phyloP scores from a whole-genome alignment of 805 yeast genomes.

The Zygoascus bituminiphila region DNA sequence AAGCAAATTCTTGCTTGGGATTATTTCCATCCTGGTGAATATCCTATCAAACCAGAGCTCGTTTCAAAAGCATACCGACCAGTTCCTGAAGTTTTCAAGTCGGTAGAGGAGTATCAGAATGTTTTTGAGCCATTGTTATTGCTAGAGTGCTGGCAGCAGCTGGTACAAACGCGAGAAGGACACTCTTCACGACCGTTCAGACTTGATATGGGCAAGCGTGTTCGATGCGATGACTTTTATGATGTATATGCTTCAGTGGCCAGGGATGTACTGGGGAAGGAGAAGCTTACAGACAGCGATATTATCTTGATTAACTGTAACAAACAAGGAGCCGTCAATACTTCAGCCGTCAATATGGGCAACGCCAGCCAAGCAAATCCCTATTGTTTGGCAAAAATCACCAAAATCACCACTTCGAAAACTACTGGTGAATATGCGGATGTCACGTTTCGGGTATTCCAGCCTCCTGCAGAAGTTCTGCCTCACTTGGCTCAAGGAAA shows the following conservation, averaged over 20 bases:
- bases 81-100: slow-evolving; percentile 48
- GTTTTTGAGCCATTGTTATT: slow-evolving; percentile 73
- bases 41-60: slow-evolving; percentile 35
- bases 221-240: slow-evolving; percentile 76
- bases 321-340: slow-evolving; percentile 27
- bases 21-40: slow-evolving; percentile 46
- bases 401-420: slow-evolving; percentile 57
- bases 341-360: slow-evolving; percentile 2
- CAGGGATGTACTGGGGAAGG: slow-evolving; percentile 41
- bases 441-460: slow-evolving; percentile 58
- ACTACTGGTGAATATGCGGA: slow-evolving; percentile 49
- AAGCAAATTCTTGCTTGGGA: slow-evolving; percentile 67
- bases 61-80: slow-evolving; percentile 31
- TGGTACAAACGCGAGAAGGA: slow-evolving; percentile 63
- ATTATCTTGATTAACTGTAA: slow-evolving; percentile 55
- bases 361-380: slow-evolving; percentile 18
- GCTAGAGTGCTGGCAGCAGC: slow-evolving; percentile 90
- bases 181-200: slow-evolving; percentile 49
- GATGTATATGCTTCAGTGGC: slow-evolving; percentile 74
- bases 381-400: slow-evolving; percentile 73
- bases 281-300: slow-evolving; percentile 66
- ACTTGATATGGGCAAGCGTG: slow-evolving; percentile 66
- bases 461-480: slow-evolving; percentile 37
- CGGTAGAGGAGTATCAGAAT: slow-evolving; percentile 57
- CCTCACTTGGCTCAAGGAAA: slow-evolving; percentile 55